A percentile compares a stretch with the other conserved stretches of the same genome.
Conservation (phyloP, 805 yeast genomes). For the Yarrowia keelungensis region DNA sequence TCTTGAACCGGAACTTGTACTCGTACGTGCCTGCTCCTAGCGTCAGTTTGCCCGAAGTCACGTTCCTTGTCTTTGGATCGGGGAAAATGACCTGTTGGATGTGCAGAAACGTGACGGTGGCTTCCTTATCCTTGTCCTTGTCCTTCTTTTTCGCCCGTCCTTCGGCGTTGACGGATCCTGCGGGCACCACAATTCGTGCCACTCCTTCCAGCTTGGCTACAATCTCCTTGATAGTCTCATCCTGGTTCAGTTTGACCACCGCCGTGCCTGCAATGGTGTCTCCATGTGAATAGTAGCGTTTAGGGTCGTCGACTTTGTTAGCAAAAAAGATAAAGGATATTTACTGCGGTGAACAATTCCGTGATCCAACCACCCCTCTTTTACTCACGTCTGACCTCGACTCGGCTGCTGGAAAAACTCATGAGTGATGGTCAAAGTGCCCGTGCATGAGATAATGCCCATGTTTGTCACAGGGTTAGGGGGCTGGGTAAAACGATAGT, state of each 20-base stretch:
- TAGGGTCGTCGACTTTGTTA: conserved; percentile 34
- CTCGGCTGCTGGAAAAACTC: conserved; percentile 35
- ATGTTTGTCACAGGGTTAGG: conserved; percentile 31
- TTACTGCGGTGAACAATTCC: too few species aligned
- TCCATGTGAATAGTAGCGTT: conserved; percentile 36
- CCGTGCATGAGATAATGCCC: conserved; percentile 33
- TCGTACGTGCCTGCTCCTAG: conserved; percentile 49
- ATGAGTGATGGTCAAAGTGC: conserved; percentile 22
- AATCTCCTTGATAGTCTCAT: conserved; percentile 46
- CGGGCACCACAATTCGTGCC: conserved; percentile 43
- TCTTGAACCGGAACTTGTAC: conserved; percentile 49
- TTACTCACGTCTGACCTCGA: conserved; percentile 31
- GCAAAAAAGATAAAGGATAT: not conserved
- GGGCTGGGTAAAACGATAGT: not conserved
- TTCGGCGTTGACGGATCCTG: conserved; percentile 42
- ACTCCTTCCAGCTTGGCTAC: conserved; percentile 49
- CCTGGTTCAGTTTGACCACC: conserved; percentile 42
- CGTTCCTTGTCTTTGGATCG: conserved; percentile 45
- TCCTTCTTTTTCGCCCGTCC: conserved; percentile 43
- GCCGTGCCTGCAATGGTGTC: conserved; percentile 47
- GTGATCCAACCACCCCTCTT: too few species aligned
- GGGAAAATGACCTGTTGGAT: conserved; percentile 50
- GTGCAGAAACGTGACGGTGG: conserved; percentile 46
- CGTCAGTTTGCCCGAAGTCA: conserved; percentile 46
- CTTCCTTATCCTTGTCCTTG: conserved; percentile 42